Conservation (phyloP, 2,329 filamentous ascomycete species). For the Claviceps capensis region DNA sequence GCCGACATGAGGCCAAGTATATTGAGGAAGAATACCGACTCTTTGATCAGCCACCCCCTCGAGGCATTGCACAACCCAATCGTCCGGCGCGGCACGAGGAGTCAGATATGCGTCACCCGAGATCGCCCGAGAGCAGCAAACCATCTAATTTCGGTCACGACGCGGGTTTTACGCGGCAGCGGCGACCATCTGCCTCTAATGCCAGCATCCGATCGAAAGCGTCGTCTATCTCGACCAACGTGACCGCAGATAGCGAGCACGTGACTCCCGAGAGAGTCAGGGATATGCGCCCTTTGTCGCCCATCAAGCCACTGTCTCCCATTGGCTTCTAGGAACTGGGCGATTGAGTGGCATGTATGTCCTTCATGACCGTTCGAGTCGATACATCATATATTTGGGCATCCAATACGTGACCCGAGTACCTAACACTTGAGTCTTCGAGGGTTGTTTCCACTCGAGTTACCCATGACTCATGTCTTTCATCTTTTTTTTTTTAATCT, state of each 20-base stretch:
- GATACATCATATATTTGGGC: not conserved
- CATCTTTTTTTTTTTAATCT: too few relatives aligned
- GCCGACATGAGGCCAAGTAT: constrained; percentile 74
- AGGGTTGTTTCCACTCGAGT: not conserved
- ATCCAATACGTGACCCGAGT: constrained; percentile 3
- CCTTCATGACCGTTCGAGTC: constrained; percentile 2
- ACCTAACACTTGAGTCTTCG: not conserved
- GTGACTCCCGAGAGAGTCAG: constrained; percentile 15
- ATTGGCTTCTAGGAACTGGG: constrained; percentile 34
- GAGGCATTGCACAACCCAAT: constrained; percentile 28
- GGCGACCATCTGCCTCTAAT: constrained; percentile 26
- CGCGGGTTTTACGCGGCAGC: constrained; percentile 30
- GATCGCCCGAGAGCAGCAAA: constrained; percentile 54
- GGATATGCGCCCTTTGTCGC: constrained; percentile 45
- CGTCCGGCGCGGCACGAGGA: constrained; percentile 13
- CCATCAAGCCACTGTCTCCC: constrained; percentile 52
- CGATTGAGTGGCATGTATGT: not conserved
- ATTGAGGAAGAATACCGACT: constrained; percentile 54
- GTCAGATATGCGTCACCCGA: constrained; percentile 17
- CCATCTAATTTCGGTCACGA: constrained; percentile 22
- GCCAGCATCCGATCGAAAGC: constrained; percentile 29
- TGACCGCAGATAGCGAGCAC: constrained; percentile 30
- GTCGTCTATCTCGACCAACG: constrained; percentile 30
- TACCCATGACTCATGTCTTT: not conserved
- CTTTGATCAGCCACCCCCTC: constrained; percentile 44